Evolutionary conservation across 2,329 filamentous ascomycete genomes (phyloP), one percentile per base, ranked within the genome.

Genomic region (Orbilia oligospora): DNA sequence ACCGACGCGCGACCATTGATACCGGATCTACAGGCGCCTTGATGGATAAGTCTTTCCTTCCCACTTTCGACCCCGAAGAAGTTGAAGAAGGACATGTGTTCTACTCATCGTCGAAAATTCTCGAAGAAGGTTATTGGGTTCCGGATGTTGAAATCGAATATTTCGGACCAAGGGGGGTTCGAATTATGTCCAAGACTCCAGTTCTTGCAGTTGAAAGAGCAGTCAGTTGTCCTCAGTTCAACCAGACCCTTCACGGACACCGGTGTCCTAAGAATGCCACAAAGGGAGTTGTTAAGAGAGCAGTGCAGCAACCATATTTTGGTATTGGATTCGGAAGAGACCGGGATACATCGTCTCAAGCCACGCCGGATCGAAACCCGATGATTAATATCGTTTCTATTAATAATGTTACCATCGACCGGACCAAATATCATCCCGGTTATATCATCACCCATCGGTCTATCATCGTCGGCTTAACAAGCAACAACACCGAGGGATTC

Each of bases 341-440:
- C 14, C 33, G 36, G 33, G 53, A 58, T n/a, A 44, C 51, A 14
- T 33, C 51, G 14, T 68, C 65, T 56, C 66, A 69, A 18, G 51
- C 66, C n/a, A 58, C 65, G 12, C 44, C 48, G 46, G 65, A 68
- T 36, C 49, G 51, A 27, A 68, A 68, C 22, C 49, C 48, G 10
- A 68, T 68, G 65, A 68, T 68, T 30, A 68, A 56, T 55, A 68
- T 68, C 49, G 48, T 68, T 33, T 68, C 65, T 12, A 41, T 68
- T 51, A 68, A 68, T 56, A 68, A 56, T 56, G 33, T 44, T 30
- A 68, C 65, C 24, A 20, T 68, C 12, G 38, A 68, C 22, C 27
- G 24, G 24, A 18, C 65, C 48, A 68, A 55, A 41, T 68, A 68
- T 44, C 65, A 68, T 30, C 65, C 46, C 22, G 65, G 65, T 20